phyloP scores from a whole-genome alignment of 495 filamentous ascomycete genomes.

The Ramalina intermedia region DNA sequence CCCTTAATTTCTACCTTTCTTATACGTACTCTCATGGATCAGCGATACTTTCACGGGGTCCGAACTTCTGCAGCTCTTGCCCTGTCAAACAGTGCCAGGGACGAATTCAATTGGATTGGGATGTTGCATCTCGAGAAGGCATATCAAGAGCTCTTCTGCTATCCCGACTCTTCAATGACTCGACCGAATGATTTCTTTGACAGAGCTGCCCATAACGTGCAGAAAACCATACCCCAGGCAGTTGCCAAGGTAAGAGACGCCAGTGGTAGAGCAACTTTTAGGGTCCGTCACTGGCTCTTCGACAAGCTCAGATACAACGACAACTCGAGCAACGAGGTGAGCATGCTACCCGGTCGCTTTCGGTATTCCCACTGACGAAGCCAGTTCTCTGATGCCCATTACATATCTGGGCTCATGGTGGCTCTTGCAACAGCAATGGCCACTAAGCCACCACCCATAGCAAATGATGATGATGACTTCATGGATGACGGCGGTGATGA shows the following conservation, averaged over 20 bases:
- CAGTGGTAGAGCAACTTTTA: conserved; percentile 57
- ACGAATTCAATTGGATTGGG: conserved; percentile 62
- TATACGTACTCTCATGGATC: conserved; percentile 76
- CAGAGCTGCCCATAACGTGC: conserved; percentile 63
- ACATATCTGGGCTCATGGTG: conserved; percentile 67
- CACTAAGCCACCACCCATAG: conserved; percentile 26
- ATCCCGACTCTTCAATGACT: conserved; percentile 52
- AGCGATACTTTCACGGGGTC: conserved; percentile 85
- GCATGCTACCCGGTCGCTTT: conserved; percentile 1
- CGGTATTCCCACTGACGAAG: background rate
- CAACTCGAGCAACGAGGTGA: conserved; percentile 66
- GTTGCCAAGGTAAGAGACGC: conserved; percentile 66
- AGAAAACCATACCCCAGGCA: conserved; percentile 63
- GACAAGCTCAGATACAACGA: conserved; percentile 88
- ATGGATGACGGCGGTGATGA: conserved; percentile 25
- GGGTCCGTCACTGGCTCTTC: conserved; percentile 64
- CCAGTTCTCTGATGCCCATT: conserved; percentile 71
- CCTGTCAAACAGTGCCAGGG: conserved; percentile 56
- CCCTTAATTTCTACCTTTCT: conserved; percentile 74
- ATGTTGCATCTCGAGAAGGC: conserved; percentile 67
- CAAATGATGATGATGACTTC: conserved; percentile 8
- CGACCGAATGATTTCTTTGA: conserved; percentile 81
- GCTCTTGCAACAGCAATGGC: conserved; percentile 66
- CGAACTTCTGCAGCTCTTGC: conserved; percentile 64
- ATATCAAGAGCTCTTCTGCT: conserved; percentile 81